Conservation (phyloP, 2,329 filamentous ascomycete species). For the Botrytis byssoidea region DNA sequence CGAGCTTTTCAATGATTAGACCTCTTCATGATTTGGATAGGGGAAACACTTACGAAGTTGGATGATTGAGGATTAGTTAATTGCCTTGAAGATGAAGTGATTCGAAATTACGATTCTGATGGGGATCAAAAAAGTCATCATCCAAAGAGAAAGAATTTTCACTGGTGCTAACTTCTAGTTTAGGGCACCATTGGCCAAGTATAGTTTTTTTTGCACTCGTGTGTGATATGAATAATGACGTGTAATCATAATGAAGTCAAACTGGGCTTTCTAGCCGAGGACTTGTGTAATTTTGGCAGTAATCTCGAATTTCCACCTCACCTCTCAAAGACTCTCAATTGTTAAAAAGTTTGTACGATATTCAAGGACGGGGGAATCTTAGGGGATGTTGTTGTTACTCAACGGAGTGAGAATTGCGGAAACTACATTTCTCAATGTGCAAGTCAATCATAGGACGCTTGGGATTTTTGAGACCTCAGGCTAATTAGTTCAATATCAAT, state of each 20-base stretch:
- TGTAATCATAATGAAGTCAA: neutral
- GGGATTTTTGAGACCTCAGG: neutral
- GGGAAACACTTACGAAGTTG: neutral
- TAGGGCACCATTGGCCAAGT: neutral
- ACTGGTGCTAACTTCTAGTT: neutral
- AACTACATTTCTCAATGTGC: neutral
- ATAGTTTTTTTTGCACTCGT: too few relatives aligned
- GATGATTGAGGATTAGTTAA: neutral
- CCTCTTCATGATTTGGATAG: rapidly evolving
- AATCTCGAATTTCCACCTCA: neutral
- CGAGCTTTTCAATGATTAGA: neutral
- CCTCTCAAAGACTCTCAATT: neutral
- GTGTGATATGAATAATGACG: neutral
- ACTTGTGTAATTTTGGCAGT: neutral
- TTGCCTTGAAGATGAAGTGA: neutral
- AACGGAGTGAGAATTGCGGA: neutral
- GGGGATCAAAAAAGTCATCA: neutral
- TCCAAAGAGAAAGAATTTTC: neutral
- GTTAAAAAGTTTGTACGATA: neutral
- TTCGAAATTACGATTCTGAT: neutral
- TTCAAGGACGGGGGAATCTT: neutral
- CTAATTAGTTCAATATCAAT: neutral
- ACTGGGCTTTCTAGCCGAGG: neutral
- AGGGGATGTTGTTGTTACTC: neutral
- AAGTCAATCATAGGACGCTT: neutral